Evolutionary conservation across 192 early-diverging fungal species (phyloP), one percentile per base, ranked within the genome.

Genomic region (Funneliformis mosseae): DNA sequence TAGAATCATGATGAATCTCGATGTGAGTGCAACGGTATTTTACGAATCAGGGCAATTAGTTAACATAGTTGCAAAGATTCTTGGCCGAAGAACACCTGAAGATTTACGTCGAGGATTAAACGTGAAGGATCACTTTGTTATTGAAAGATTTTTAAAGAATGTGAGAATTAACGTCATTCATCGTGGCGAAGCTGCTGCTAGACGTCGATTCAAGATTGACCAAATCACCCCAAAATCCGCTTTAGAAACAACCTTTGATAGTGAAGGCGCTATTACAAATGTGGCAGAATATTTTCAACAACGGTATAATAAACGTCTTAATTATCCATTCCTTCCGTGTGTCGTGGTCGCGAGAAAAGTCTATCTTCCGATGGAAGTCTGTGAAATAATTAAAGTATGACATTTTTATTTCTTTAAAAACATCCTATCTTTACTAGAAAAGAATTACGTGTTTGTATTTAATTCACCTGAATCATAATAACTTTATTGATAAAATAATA

Each of bases 281-380:
- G 94, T 99, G n/a, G 91, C 93, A 0, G 75, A 90, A 18, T 98
- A 97, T 79, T 99, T 97, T 76, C 70, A 85, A 63, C 81, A 86
- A 55, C 91, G 90, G 21, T 97, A 97, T 83, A 90, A 91, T 84
- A 88, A 87, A 59, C 84, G 80, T 5, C 85, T 99, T 41, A 79
- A 82, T 62, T 98, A 91, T 78, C 91, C 97, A 7, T 91, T 92
- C 76, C 84, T 98, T 76, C 97, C 97, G 3, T 93, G 93, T 43
- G 89, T 95, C n/a, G 92, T 94, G 18, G 94, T 95, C 38, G 84
- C 88, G 28, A 90, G 90, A 67, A 89, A 90, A 73, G 80, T 88
- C 28, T 89, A 91, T 72, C 83, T 98, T 61, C 97, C 97, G 46
- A 92, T 99, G 86, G 97, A 99, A 87, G 88, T 97, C 43, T 97